A percentile compares a stretch with the other conserved stretches of the same genome.
phyloP scores from a whole-genome alignment of 129 eudicot genomes.

The Silybum marianum region DNA sequence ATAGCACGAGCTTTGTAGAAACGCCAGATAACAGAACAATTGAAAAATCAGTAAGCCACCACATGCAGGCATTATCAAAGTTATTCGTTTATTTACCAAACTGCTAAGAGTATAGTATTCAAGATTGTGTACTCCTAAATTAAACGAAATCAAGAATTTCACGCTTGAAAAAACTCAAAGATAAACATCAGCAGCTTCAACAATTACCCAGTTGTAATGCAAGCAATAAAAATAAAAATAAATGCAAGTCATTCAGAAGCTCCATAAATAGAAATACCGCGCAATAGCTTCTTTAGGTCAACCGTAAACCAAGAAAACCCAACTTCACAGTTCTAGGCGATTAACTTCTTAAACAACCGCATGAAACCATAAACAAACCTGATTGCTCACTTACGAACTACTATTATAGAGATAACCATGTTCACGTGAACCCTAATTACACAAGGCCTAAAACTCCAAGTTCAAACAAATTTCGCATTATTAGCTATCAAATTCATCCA shows the following conservation, averaged over 20 bases:
- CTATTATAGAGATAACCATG: background rate
- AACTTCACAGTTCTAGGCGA: background rate
- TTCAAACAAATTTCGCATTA: slow-evolving; percentile 6
- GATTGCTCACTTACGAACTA: slow-evolving; percentile 1
- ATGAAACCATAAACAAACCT: slow-evolving; percentile 3
- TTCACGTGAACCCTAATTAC: slow-evolving; percentile 5
- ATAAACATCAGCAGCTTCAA: background rate
- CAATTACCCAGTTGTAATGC: background rate
- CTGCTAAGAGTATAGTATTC: background rate
- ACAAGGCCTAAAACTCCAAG: background rate
- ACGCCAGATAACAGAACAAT: background rate
- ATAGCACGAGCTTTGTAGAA: background rate
- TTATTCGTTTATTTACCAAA: background rate
- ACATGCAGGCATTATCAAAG: background rate
- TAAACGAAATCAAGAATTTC: background rate
- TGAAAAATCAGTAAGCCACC: background rate
- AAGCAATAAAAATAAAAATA: slow-evolving; percentile 1
- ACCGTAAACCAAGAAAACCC: background rate
- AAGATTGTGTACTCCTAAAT: background rate
- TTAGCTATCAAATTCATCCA: background rate
- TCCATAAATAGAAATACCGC: background rate
- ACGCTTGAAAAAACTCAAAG: background rate
- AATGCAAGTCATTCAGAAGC: background rate
- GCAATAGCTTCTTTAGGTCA: slow-evolving; percentile 3
- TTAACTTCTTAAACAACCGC: background rate